Evolutionary conservation across 2,329 filamentous ascomycete genomes (phyloP).

Genomic region (Phaeophleospora eucalypticola): DNA sequence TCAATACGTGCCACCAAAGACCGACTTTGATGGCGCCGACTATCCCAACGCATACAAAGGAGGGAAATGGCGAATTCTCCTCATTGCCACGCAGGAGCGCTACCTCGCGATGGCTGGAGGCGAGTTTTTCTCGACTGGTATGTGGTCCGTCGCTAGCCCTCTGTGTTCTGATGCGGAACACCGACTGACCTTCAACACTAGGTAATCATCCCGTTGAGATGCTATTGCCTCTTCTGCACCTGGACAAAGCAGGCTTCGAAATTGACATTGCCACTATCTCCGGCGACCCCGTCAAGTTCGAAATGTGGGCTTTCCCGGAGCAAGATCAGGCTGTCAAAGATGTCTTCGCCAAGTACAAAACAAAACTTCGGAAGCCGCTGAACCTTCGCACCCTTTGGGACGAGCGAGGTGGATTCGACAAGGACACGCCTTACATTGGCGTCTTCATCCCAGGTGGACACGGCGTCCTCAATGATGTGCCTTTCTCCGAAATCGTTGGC

Average conservation of each 20-base stretch:
- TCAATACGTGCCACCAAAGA: slow-evolving; percentile 20
- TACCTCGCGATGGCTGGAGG: slow-evolving; percentile 19
- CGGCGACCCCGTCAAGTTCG: slow-evolving; percentile 20
- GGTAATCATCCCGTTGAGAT: slow-evolving; percentile 21
- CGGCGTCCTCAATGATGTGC: slow-evolving; percentile 19
- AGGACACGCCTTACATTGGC: slow-evolving; percentile 20
- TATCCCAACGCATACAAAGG: slow-evolving; percentile 20
- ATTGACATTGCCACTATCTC: slow-evolving; percentile 21
- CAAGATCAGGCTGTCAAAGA: slow-evolving; percentile 19
- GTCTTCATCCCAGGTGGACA: slow-evolving; percentile 22
- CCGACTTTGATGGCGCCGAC: slow-evolving; percentile 21
- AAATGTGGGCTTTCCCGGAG: slow-evolving; percentile 21
- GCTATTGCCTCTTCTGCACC: slow-evolving; percentile 20
- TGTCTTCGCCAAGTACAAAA: slow-evolving; percentile 19
- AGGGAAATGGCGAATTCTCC: slow-evolving; percentile 21
- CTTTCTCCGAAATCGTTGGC: slow-evolving; percentile 16
- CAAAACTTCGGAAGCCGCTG: slow-evolving; percentile 16
- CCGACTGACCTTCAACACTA: no score
- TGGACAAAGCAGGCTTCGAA: slow-evolving; percentile 20
- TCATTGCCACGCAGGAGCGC: slow-evolving; percentile 21
- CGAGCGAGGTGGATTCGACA: slow-evolving; percentile 17
- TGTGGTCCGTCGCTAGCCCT: no score
- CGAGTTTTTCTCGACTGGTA: slow-evolving; percentile 23
- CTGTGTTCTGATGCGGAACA: no score
- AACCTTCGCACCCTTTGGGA: slow-evolving; percentile 17